These are phyloP conservation scores for Suhomyces choctaworum DNA, from an alignment of 1,139 yeast species.

Conservation along the genomic window DNA sequence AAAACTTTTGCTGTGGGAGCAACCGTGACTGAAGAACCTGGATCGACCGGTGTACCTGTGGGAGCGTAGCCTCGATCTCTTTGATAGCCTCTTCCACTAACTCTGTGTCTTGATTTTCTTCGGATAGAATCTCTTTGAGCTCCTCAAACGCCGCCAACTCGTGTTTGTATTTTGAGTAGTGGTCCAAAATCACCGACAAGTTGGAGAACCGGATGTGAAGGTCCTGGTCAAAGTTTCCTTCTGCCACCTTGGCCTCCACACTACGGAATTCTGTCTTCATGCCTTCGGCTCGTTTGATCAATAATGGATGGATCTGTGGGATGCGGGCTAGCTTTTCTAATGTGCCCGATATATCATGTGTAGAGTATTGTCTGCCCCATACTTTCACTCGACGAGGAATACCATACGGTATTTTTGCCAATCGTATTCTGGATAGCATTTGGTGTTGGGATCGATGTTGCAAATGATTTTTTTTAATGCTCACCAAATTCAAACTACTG, in stretches of 20 bases:
- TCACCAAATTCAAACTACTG: neutral
- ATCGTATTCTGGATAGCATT: constrained; percentile 3
- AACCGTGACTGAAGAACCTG: constrained; percentile 54
- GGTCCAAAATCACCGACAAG: constrained; percentile 53
- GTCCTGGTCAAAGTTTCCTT: constrained; percentile 53
- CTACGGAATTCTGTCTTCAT: constrained; percentile 50
- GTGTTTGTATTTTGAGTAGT: constrained; percentile 48
- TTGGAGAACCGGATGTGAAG: constrained; percentile 58
- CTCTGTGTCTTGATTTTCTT: constrained; percentile 32
- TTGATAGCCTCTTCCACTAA: constrained; percentile 29
- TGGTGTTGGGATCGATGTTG: neutral
- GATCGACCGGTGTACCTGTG: constrained; percentile 37
- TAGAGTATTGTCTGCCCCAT: constrained; percentile 1
- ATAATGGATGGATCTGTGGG: constrained; percentile 54
- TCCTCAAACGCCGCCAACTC: constrained; percentile 38
- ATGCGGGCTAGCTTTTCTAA: constrained; percentile 12
- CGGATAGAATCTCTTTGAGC: constrained; percentile 35
- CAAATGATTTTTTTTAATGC: constrained; percentile 1
- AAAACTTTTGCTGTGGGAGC: constrained; percentile 75
- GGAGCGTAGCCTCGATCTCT: constrained; percentile 31
- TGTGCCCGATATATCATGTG: constrained; percentile 1
- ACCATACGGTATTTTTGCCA: neutral
- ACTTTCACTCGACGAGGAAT: too few relatives aligned
- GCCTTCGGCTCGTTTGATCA: constrained; percentile 60
- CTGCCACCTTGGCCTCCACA: constrained; percentile 50